Conservation (phyloP, 2,329 filamentous ascomycete genomes). For the Ophiocordyceps robertsii region DNA sequence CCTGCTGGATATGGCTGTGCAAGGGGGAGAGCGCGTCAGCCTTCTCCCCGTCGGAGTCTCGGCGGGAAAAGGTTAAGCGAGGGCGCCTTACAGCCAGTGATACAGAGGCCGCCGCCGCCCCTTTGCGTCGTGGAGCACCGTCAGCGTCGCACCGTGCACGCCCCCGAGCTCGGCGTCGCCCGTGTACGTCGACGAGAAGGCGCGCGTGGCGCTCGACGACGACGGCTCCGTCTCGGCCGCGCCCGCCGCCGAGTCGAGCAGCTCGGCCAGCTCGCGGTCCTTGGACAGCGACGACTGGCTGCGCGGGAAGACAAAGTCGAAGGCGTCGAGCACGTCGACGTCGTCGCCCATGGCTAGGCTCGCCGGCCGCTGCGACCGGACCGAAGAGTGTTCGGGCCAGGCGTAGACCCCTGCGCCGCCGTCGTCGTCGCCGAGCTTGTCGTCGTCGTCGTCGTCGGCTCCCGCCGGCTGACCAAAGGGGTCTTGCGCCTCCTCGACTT, state of each 20-base stretch:
- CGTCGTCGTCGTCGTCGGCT: not conserved
- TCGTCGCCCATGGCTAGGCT: constrained; percentile 9
- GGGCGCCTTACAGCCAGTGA: constrained; percentile 25
- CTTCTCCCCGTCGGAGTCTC: not conserved
- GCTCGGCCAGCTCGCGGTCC: constrained; percentile 13
- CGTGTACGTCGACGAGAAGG: constrained; percentile 23
- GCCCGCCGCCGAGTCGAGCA: constrained; percentile 8
- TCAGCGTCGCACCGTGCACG: constrained; percentile 20
- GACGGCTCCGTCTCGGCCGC: constrained; percentile 10
- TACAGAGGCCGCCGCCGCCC: constrained; percentile 21
- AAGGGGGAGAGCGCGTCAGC: constrained; percentile 5
- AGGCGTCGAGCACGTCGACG: constrained; percentile 15
- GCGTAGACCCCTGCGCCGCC: not conserved
- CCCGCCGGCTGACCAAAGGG: not conserved
- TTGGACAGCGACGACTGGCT: constrained; percentile 7
- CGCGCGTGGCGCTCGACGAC: constrained; percentile 8
- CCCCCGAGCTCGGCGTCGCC: constrained; percentile 23
- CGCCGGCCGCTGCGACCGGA: not conserved
- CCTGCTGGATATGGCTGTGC: constrained; percentile 22
- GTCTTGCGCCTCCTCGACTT: not conserved
- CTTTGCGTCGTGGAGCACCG: constrained; percentile 18
- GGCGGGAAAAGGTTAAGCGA: too few species aligned
- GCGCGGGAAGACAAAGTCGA: constrained; percentile 10
- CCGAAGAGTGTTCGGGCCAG: not conserved
- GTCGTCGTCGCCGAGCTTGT: not conserved